These are phyloP conservation scores for Globisporangium radiosum DNA, from an alignment of 352 stramenopile genomes.

Conservation along the genomic window DNA sequence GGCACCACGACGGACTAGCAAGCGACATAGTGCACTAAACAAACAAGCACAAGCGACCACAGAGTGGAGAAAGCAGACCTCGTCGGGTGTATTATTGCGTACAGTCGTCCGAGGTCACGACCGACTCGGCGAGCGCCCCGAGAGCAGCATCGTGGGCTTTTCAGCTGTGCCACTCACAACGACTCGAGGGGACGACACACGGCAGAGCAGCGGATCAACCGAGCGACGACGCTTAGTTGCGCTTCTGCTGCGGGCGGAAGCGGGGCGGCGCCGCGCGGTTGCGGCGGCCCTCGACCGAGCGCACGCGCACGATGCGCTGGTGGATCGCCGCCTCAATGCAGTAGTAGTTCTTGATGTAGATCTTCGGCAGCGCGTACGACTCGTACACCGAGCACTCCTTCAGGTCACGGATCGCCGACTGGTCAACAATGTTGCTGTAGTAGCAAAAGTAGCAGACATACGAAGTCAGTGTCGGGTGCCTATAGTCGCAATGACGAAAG, in stretches of 20 bases:
- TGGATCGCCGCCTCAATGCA: slow-evolving; percentile 98
- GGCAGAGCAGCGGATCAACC: not conserved
- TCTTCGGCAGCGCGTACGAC: slow-evolving; percentile 98
- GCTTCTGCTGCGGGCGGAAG: slow-evolving; percentile 54
- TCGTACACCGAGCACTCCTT: slow-evolving; percentile 98
- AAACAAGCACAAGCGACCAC: no score
- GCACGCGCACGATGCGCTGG: slow-evolving; percentile 98
- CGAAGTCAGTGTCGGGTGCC: no score
- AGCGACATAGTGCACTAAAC: no score
- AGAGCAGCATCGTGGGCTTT: not conserved
- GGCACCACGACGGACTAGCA: no score
- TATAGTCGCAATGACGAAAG: no score
- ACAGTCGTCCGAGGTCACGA: not conserved
- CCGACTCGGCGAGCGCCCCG: not conserved
- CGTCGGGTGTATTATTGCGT: not conserved
- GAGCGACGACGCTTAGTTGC: slow-evolving; percentile 1
- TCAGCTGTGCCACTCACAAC: not conserved
- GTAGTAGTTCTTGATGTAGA: slow-evolving; percentile 99
- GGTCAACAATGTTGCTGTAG: slow-evolving; percentile 97
- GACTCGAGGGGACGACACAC: not conserved
- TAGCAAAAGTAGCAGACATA: not conserved
- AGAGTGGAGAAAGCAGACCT: not conserved
- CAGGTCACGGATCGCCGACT: slow-evolving; percentile 97
- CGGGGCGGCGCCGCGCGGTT: slow-evolving; percentile 91
- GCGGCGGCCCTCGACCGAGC: slow-evolving; percentile 89